A percentile compares a stretch with the other conserved stretches of the same genome.
Evolutionary conservation across 2,329 filamentous ascomycete species (phyloP).

Genomic region (Colletotrichum melonis): DNA sequence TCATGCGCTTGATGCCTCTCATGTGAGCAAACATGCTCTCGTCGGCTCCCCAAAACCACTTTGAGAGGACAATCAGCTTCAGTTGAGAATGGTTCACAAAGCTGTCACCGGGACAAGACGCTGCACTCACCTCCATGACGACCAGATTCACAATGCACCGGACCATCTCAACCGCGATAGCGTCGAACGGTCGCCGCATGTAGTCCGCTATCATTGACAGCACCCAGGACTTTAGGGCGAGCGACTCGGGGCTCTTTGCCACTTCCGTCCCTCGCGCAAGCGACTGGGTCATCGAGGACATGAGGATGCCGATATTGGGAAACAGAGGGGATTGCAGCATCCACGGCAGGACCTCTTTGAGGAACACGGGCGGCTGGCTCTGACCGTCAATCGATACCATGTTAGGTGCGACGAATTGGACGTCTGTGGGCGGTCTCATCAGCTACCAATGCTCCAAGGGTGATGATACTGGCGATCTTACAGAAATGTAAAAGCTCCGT

Average conservation of each 20-base stretch:
- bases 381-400: constrained; percentile 45
- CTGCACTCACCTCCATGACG: constrained; percentile 42
- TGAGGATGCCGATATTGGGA: constrained; percentile 44
- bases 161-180: constrained; percentile 42
- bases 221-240: constrained; percentile 41
- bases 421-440: constrained; percentile 33
- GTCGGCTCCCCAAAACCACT: constrained; percentile 42
- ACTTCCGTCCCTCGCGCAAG: constrained; percentile 36
- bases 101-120: background rate
- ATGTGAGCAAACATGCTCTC: constrained; percentile 45
- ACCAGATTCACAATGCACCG: constrained; percentile 44
- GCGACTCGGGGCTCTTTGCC: constrained; percentile 40
- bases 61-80: background rate
- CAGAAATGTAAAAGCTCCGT: constrained; percentile 43
- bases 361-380: constrained; percentile 39
- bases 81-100: too few species aligned
- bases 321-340: constrained; percentile 46
- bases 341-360: constrained; percentile 42
- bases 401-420: constrained; percentile 43
- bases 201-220: constrained; percentile 43
- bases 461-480: constrained; percentile 27
- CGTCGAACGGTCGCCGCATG: constrained; percentile 35
- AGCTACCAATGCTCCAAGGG: background rate
- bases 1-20: constrained; percentile 44
- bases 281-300: constrained; percentile 44